Base-by-base conservation (phyloP, 768 basidiomycete species). In the Suillus variegatus region DNA sequence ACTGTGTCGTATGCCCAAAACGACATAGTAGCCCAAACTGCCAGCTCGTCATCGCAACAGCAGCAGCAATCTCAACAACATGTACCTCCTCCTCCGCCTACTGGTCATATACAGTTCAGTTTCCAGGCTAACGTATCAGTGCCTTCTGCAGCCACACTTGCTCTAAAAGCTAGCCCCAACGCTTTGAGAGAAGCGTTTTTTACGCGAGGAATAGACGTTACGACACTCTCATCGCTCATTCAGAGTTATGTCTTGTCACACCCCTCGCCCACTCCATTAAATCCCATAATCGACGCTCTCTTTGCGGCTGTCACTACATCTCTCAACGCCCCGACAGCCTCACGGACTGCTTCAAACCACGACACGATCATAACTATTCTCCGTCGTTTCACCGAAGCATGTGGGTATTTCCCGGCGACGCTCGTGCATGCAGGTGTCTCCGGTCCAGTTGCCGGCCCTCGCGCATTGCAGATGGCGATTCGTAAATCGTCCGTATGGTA, bases 391-490 rank as follows among this genome's bases (percentile, higher is more conserved):
- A 68, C 83, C 18, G 85, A 85, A 55, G 84, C 85, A 0, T 83
- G 84, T 12, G 68, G 80, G 6, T 86, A 85, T 65, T 85, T 88
- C 61, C 74, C 83, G n/a, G 60, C 73, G 28, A 74, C 77, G 0
- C 72, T 88, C 35, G 73, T 82, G 6, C 87, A 88, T 67, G 86
- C 86, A 4, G 86, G 85, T 44, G 79, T 83, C 10, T 72, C 82
- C 1, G 88, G 88, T 5, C 84, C 86, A 0, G 74, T 83, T 8
- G 83, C 87, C 4, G 88, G 87, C 28, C 78, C 84, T 0, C 80
- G 86, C 16, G 86, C 87, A 4, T 77, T 89, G 16, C 85, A 87
- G 66, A 86, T 84, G 77, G 82, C 81, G 36, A 83, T 88, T 28
- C 83, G 87, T 65, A 88, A 83, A 68, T 78, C 82, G 44, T 82